Evolutionary conservation across 192 early-diverging fungal species (phyloP).

Genomic region (Umbelopsis vinacea): DNA sequence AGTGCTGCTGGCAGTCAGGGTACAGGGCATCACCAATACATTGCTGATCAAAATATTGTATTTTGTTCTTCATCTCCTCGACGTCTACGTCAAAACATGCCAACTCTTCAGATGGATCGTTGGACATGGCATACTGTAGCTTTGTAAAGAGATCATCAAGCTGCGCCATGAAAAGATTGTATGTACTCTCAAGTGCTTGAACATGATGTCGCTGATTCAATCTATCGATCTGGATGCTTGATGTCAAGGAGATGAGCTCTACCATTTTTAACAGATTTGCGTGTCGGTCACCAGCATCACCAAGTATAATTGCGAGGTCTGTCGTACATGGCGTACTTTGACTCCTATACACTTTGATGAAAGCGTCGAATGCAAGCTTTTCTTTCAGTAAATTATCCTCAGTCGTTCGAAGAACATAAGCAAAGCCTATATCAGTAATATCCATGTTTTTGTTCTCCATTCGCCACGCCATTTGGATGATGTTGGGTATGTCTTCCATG

Average conservation of each 20-base stretch:
- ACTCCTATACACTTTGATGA: not conserved
- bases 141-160: not conserved
- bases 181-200: not conserved
- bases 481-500: not conserved
- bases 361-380: not conserved
- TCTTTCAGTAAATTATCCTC: not conserved
- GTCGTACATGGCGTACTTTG: not conserved
- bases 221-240: not conserved
- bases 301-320: not conserved
- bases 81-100: not conserved
- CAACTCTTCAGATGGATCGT: not conserved
- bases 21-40: not conserved
- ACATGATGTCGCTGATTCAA: not conserved
- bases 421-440: not conserved
- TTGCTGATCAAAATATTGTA: not conserved
- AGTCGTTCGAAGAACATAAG: not conserved
- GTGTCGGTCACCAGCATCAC: not conserved
- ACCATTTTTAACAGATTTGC: not conserved
- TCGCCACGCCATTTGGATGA: not conserved
- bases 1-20: slow-evolving; percentile 3
- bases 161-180: not conserved
- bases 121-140: not conserved
- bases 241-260: not conserved
- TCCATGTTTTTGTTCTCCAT: not conserved
- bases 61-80: not conserved